These are phyloP conservation scores for Suillus ampliporus DNA, from an alignment of 768 basidiomycete species.

Conservation along the genomic window DNA sequence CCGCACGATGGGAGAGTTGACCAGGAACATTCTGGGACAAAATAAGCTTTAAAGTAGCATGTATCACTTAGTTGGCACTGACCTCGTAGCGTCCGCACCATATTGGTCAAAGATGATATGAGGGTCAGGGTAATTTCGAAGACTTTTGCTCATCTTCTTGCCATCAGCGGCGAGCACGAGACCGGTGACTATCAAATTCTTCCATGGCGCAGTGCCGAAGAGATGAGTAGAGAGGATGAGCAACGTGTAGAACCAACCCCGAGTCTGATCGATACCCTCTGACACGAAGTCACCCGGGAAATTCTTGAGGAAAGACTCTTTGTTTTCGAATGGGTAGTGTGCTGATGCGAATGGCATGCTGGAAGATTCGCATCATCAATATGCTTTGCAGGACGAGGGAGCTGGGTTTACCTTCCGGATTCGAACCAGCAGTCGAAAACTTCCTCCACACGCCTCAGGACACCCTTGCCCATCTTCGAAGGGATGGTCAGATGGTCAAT, in stretches of 20 bases:
- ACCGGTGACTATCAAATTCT: constrained; percentile 95
- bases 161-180: constrained; percentile 96
- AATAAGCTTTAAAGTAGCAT: not conserved
- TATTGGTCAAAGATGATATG: constrained; percentile 87
- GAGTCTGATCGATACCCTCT: constrained; percentile 98
- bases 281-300: constrained; percentile 98
- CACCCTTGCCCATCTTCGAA: constrained; percentile 85
- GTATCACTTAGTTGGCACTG: constrained; percentile 13
- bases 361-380: constrained; percentile 14
- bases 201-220: constrained; percentile 94
- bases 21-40: constrained; percentile 87
- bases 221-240: constrained; percentile 96
- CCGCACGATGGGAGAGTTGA: constrained; percentile 98
- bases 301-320: constrained; percentile 79
- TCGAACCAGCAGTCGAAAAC: constrained; percentile 99
- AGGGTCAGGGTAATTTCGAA: constrained; percentile 97
- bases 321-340: constrained; percentile 99
- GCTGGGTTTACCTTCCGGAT: constrained; percentile 81
- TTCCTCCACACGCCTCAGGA: constrained; percentile 89
- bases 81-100: constrained; percentile 96
- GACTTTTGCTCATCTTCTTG: constrained; percentile 99
- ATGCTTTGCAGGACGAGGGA: not conserved
- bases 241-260: constrained; percentile 99
- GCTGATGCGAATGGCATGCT: constrained; percentile 99
- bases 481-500: constrained; percentile 98